Base-by-base conservation (phyloP, 2,329 filamentous ascomycete species). In the Trichoderma arundinaceum region DNA sequence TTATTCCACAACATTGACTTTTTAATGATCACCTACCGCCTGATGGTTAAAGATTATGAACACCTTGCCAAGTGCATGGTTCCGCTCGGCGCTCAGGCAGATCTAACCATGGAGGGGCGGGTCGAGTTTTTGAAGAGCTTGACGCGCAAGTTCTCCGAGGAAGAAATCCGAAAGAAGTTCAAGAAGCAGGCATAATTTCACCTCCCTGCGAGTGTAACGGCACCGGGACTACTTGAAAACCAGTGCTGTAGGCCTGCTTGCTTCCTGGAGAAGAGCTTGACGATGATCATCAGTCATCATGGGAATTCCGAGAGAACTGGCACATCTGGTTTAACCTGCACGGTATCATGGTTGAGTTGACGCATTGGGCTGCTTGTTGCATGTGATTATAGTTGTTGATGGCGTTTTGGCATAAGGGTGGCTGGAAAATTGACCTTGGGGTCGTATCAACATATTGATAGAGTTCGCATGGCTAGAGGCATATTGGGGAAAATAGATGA, bases 1-100 rank as follows among this genome's bases (percentile, higher is more conserved):
- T 89, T 93, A 6, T 94, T 94, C 74, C 88, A 90, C 75, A 88
- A 93, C 72, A 92, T 94, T 71, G 91, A 94, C 76, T 94, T 92
- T 74, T 78, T 94, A 59, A 89, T 92, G 82, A 86, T 94, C 67
- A 92, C 91, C 0, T 75, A 91, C 39, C 84, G 84, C 49, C 77
- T 94, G 17, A 72, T 94, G 71, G 81, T 82, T 66, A 92, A 92
- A 75, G 87, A 94, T 73, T 94, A 94, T 71, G 78, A 82, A 56
- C 80, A 88, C 61, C 82, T 94, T 9, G 91, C 91, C 1, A 82
- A 81, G 62, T 89, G 90, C 68, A 74, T 94, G 54, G 89, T 94
- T 13, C 91, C 91, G 0, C 89, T 94, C 44, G 90, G 90, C 0
- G 82, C 86, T 1, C 91, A 94, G 79, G 86, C 90, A 46, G 77